phyloP scores from a whole-genome alignment of 306 rosid species.

The Pueraria montana region DNA sequence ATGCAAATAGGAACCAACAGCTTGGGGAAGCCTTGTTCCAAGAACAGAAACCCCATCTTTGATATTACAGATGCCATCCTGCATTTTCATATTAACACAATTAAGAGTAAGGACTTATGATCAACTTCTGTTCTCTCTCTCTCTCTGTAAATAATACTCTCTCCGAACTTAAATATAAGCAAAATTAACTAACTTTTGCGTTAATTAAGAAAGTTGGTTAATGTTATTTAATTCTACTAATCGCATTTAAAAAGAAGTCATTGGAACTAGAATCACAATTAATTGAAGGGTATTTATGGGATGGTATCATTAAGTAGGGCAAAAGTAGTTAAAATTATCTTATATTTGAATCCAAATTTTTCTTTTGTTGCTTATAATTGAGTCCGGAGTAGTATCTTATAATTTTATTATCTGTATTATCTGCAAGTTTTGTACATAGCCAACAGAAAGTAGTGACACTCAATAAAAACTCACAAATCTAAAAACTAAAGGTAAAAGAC shows the following conservation, averaged over 20 bases:
- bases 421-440: not conserved
- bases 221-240: too few relatives aligned
- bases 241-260: too few relatives aligned
- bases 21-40: constrained; percentile 90
- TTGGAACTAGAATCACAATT: too few relatives aligned
- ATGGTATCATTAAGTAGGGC: too few relatives aligned
- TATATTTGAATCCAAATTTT: too few relatives aligned
- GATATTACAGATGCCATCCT: constrained; percentile 98
- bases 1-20: constrained; percentile 86
- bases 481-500: not conserved
- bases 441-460: constrained; percentile 6
- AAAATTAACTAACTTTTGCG: too few relatives aligned
- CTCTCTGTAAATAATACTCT: not conserved
- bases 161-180: too few relatives aligned
- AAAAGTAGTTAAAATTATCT: too few relatives aligned
- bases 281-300: too few relatives aligned
- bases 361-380: too few relatives aligned
- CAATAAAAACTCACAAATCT: constrained; percentile 28
- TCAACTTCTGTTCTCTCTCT: constrained; percentile 12
- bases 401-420: not conserved
- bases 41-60: constrained; percentile 92
- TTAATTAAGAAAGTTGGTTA: too few relatives aligned
- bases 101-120: constrained; percentile 13
- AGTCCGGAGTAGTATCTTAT: not conserved
- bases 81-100: constrained; percentile 42